These are phyloP conservation scores for Babesia bovis DNA, from an alignment of 169 alveolate genomes.

Conservation along the genomic window DNA sequence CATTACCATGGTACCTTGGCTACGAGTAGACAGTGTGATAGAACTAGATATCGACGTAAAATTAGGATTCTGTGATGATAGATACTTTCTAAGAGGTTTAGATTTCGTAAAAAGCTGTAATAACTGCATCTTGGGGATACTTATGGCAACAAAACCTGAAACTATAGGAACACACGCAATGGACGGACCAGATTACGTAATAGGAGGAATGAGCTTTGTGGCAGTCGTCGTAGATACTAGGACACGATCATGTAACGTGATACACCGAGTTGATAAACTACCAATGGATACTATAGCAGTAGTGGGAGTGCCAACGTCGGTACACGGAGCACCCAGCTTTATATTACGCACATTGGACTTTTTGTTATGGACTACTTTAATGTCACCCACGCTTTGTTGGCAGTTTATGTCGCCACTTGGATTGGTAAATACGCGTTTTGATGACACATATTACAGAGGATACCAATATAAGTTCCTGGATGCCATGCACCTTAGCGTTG, in stretches of 20 bases:
- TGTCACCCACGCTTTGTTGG: conserved; percentile 25
- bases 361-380: conserved; percentile 30
- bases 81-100: conserved; percentile 34
- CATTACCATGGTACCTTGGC: conserved; percentile 14
- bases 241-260: conserved; percentile 1
- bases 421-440: conserved; percentile 11
- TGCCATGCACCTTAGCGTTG: conserved; percentile 24
- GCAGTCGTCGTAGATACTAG: conserved; percentile 2
- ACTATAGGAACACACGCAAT: conserved; percentile 9
- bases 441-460: background rate
- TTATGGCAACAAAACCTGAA: conserved; percentile 30
- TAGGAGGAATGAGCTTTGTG: conserved; percentile 47
- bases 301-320: conserved; percentile 2
- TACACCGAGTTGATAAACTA: conserved; percentile 40
- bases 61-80: conserved; percentile 36
- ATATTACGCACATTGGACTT: conserved; percentile 26
- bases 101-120: background rate
- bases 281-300: conserved; percentile 23
- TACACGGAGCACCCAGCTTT: conserved; percentile 29
- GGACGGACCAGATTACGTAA: conserved; percentile 1
- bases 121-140: background rate
- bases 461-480: background rate
- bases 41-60: conserved; percentile 16
- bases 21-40: conserved; percentile 1
- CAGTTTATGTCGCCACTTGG: conserved; percentile 47